Evolutionary conservation across 2,329 filamentous ascomycete species (phyloP).

Genomic region (Fonsecaea pedrosoi): DNA sequence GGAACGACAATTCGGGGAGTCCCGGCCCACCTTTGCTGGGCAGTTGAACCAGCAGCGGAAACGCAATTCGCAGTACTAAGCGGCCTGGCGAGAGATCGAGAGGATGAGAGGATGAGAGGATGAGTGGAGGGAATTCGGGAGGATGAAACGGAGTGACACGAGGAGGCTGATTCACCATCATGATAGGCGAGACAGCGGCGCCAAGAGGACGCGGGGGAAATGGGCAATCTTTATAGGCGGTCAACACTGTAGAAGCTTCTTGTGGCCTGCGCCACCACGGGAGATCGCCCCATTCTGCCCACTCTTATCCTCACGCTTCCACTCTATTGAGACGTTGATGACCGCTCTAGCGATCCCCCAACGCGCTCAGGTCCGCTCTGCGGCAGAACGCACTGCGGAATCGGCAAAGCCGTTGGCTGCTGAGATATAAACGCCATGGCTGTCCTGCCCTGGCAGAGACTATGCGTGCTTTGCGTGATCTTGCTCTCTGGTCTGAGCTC

Average conservation of each 20-base stretch:
- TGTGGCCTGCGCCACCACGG: neutral
- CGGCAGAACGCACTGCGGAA: neutral
- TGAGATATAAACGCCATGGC: slow-evolving; percentile 14
- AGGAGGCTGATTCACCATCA: neutral
- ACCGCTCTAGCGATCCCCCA: neutral
- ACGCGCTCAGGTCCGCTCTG: slow-evolving; percentile 13
- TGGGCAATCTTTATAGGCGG: neutral
- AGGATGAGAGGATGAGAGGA: neutral
- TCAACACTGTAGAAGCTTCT: neutral
- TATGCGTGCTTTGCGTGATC: neutral
- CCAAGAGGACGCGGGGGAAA: neutral
- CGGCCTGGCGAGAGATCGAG: neutral
- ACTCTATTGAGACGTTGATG: neutral
- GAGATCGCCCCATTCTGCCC: slow-evolving; percentile 4
- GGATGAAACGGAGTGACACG: neutral
- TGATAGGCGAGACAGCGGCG: neutral
- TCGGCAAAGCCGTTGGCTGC: neutral
- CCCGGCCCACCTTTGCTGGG: neutral
- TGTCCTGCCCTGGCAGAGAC: slow-evolving; percentile 3
- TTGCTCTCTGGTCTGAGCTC: neutral
- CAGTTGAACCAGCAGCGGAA: neutral
- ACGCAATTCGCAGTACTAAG: neutral
- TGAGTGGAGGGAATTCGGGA: neutral
- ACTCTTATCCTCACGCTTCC: neutral
- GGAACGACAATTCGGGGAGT: neutral